A percentile compares a stretch with the other conserved stretches of the same genome.
Conservation (phyloP, 2,329 filamentous ascomycete genomes). For the Calonectria montana region DNA sequence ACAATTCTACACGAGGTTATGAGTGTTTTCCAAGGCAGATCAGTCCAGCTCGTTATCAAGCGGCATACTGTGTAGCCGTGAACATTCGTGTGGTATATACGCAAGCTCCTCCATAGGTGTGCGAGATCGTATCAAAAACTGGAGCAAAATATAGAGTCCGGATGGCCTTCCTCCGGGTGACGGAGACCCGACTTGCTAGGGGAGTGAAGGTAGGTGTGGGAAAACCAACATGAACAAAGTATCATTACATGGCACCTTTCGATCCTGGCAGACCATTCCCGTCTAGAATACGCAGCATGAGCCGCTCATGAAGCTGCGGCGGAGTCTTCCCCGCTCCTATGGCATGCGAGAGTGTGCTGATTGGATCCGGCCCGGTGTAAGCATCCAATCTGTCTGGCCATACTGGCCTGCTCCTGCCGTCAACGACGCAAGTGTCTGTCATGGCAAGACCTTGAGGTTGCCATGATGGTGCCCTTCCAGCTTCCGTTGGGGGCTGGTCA, state of each 20-base stretch:
- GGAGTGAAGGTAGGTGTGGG: background rate
- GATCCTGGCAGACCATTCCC: constrained; percentile 18
- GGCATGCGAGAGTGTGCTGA: constrained; percentile 15
- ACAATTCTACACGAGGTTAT: too few species aligned
- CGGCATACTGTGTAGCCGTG: background rate
- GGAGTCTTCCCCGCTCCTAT: constrained; percentile 21
- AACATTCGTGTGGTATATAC: constrained; percentile 4
- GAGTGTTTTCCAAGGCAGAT: background rate
- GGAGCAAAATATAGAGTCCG: background rate
- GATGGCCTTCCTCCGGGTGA: background rate
- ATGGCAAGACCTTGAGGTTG: constrained; percentile 1
- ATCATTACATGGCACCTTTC: constrained; percentile 17
- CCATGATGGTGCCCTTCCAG: constrained; percentile 3
- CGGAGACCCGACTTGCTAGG: background rate
- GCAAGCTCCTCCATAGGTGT: background rate
- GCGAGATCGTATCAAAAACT: background rate
- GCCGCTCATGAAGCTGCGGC: constrained; percentile 17
- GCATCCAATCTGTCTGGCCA: constrained; percentile 27
- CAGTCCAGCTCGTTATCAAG: background rate
- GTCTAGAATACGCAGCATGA: constrained; percentile 14
- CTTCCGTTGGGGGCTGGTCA: background rate
- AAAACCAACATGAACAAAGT: constrained; percentile 2
- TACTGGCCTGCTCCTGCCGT: constrained; percentile 9
- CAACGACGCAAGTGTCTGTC: constrained; percentile 12
- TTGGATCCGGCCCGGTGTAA: constrained; percentile 25